A percentile compares a stretch with the other conserved stretches of the same genome.
Evolutionary conservation across 306 rosid species (phyloP).

Genomic region (Inga leiocalycina): DNA sequence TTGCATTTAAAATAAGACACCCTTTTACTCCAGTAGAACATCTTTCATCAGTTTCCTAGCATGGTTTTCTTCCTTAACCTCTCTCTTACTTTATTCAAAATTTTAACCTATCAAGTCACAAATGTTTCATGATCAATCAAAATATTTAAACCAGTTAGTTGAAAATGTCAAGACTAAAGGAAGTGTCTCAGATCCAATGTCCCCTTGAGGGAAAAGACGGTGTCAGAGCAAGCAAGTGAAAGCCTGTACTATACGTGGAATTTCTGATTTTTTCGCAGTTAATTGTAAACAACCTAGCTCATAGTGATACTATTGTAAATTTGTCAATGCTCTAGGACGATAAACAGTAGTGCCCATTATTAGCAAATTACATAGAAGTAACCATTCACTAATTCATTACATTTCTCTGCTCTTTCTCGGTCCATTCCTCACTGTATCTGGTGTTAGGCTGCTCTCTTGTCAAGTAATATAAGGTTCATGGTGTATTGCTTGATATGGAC

Average conservation of each 20-base stretch:
- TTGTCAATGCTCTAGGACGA: no score
- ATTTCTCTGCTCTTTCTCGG: no score
- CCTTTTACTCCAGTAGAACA: not conserved
- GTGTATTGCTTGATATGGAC: not conserved
- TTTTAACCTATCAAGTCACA: not conserved
- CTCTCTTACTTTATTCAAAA: not conserved
- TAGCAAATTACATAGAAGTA: no score
- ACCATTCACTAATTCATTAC: no score
- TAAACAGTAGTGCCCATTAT: no score
- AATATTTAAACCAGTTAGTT: not conserved
- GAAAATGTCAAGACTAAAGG: not conserved
- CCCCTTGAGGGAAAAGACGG: not conserved
- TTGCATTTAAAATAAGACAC: conserved; percentile 5
- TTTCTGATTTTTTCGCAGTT: no score
- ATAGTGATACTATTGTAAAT: no score
- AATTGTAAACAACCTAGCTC: no score
- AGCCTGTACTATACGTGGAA: not conserved
- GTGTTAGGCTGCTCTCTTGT: not conserved
- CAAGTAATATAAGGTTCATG: conserved; percentile 22
- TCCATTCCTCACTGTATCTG: not conserved
- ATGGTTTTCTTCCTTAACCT: not conserved
- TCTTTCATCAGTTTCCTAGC: not conserved
- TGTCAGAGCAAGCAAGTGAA: not conserved
- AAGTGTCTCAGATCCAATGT: not conserved
- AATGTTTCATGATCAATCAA: not conserved